Conservation (phyloP, 2,329 filamentous ascomycete genomes). For the Graphilbum fragrans region DNA sequence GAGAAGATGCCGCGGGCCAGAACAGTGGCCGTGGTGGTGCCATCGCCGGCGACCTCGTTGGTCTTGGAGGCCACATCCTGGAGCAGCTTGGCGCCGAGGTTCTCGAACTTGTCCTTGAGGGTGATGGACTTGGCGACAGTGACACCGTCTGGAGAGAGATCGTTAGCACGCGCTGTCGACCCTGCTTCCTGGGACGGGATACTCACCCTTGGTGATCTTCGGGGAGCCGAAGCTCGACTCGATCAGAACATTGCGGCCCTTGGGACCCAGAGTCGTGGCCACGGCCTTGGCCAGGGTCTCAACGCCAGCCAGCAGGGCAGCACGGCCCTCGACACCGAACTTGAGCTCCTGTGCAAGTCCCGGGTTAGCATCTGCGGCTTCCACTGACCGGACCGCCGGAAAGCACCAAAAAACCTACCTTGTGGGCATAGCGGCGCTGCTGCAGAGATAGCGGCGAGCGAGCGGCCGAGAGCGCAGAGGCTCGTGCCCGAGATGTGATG, state of each 20-base stretch:
- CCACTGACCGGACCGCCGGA: no score
- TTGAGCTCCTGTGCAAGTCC: constrained; percentile 66
- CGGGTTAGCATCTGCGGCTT: background rate
- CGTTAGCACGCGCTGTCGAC: background rate
- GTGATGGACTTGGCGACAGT: constrained; percentile 81
- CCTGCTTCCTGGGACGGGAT: background rate
- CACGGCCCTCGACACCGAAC: constrained; percentile 91
- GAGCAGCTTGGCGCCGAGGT: constrained; percentile 90
- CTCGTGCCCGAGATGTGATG: constrained; percentile 68
- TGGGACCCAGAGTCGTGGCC: constrained; percentile 89
- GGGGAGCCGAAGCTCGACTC: constrained; percentile 97
- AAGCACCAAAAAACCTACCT: constrained; percentile 45
- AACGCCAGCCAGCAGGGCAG: constrained; percentile 80
- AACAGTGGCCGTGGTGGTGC: constrained; percentile 94
- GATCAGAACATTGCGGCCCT: constrained; percentile 96
- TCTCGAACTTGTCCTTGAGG: constrained; percentile 98
- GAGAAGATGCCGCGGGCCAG: constrained; percentile 97
- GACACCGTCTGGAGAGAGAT: constrained; percentile 48
- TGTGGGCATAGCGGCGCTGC: constrained; percentile 94
- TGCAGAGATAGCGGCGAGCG: constrained; percentile 54
- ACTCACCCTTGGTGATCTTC: constrained; percentile 96
- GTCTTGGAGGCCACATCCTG: constrained; percentile 99
- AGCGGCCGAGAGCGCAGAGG: constrained; percentile 61
- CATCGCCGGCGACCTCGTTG: constrained; percentile 97
- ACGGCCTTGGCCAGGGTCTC: constrained; percentile 96